phyloP scores from a whole-genome alignment of 495 filamentous ascomycete species.

The Hypoxylon trugodes region DNA sequence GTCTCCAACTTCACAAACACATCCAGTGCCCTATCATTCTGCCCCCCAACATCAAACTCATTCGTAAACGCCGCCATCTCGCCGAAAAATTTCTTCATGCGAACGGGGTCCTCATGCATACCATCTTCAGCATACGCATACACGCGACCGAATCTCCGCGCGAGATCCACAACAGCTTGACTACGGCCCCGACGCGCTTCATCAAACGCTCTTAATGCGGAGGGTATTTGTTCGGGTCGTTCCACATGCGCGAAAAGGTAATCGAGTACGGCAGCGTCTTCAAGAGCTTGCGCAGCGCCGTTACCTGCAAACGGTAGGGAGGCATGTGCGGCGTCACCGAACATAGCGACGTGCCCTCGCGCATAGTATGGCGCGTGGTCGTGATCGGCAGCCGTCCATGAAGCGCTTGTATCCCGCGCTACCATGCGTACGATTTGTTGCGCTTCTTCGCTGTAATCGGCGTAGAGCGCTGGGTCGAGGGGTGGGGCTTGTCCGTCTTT shows the following conservation, averaged over 20 bases:
- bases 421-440: conserved; percentile 46
- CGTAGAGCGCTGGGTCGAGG: conserved; percentile 41
- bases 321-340: conserved; percentile 69
- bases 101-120: conserved; percentile 47
- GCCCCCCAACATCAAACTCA: conserved; percentile 43
- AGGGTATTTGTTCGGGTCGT: conserved; percentile 14
- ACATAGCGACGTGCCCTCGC: conserved; percentile 56
- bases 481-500: background rate
- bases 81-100: conserved; percentile 43
- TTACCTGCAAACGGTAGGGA: conserved; percentile 65
- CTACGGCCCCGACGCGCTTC: conserved; percentile 40
- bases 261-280: conserved; percentile 62
- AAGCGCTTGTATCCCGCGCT: conserved; percentile 44
- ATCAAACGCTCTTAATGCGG: conserved; percentile 44
- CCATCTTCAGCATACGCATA: conserved; percentile 46
- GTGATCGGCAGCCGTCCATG: conserved; percentile 55
- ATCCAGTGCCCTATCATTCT: conserved; percentile 43
- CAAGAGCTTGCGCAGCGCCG: conserved; percentile 68
- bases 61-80: conserved; percentile 45
- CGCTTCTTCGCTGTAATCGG: conserved; percentile 47
- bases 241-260: conserved; percentile 41
- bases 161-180: conserved; percentile 45
- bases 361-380: conserved; percentile 61
- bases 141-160: conserved; percentile 44
- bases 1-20: conserved; percentile 8